Evolutionary conservation across 2,329 filamentous ascomycete genomes (phyloP), one percentile per base, ranked within the genome.

Genomic region (Diaporthe batatas): DNA sequence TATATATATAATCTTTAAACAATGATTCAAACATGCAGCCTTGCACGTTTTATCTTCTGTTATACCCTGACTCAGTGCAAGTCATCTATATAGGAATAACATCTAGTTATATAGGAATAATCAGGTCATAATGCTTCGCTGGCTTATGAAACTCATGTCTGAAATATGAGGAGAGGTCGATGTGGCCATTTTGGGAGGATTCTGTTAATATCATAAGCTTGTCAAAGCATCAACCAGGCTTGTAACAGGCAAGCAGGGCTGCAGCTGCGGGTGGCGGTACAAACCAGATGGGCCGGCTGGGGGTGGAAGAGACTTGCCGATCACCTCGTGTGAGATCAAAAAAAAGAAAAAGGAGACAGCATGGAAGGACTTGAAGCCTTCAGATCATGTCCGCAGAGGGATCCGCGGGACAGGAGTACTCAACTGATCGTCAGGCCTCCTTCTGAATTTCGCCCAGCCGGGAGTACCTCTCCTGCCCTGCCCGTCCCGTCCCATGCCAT

Each of bases 311-410:
- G 68, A n/a, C 47, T 51, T 70, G 68, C 44, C 55, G 68, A 70
- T 70, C 68, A 54, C 44, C 68, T 54, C 68, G 55, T 70, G 55
- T 53, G 36, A 16, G n/a, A 32, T 54, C 49, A 54, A 51, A 36
- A 72, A 65, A 65, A 68, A 53, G 62, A 49, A 32, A 16, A 23
- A 6, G 4, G 34, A 39, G n/a, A 23, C 44, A 29, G 55, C 32
- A 12, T 59, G 44, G 42, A n/a, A 54, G 62, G 36, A 4, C 36
- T 62, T 25, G 36, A 42, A 29, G 55, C 68, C 55, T 62, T 34
- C 23, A 42, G 6, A 53, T 12, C 32, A 67, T 53, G 49, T 36
- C 59, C 42, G 23, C 59, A 65, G 59, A 29, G 59, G 59, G 59
- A 42, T n/a, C 23, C 18, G 59, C 11, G 59, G 29, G 42, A 47